Base-by-base conservation (phyloP, 768 basidiomycete genomes). In the Hygrophorus pudorinus region DNA sequence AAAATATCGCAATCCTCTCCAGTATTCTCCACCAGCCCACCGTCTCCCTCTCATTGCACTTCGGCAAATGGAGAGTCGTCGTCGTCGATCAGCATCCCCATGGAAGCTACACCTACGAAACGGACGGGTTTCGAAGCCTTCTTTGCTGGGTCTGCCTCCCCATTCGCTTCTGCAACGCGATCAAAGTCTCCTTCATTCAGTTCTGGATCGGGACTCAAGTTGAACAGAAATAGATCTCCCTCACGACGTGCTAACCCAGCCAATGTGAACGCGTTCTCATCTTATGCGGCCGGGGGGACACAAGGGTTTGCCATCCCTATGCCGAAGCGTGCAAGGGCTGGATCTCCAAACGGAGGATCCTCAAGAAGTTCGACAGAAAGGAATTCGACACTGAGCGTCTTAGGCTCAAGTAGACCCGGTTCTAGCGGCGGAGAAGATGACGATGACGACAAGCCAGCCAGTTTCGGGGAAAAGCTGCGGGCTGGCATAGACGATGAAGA, bases 391-490 rank as follows among this genome's bases (percentile, higher is more conserved):
- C 46, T 54, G 9, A 53, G 59, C 42, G 46, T 54, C 1, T 54
- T 65, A 12, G 52, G 51, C 17, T 45, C 57, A 41, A 55, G 55
- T 41, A 65, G 64, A 39, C 47, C 53, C 17, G 55, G 56, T 4
- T 67, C 69, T 36, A 71, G 68, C 48, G 65, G 61, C 5, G 70
- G 59, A 9, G 72, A 73, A 17, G 75, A 75, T 27, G 73, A 73
- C 12, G 64, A 68, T 24, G 66, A 67, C 5, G 70, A 72, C 4
- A 58, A 56, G 48, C 51, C 59, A 27, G 58, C 60, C 44, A 61
- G 65, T 42, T 86, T 86, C 59, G 78, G 81, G 9, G 83, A 79
- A 56, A 78, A 73, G 45, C 56, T 86, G 50, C 67, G 84, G 41
- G 79, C 81, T 7, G 68, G 69, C 24, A 75, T 70, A 56, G 79